Percentiles rank a stretch among this genome's conserved stretches.
Conservation (phyloP, 345 rosid genomes). For the Aegle marmelos region DNA sequence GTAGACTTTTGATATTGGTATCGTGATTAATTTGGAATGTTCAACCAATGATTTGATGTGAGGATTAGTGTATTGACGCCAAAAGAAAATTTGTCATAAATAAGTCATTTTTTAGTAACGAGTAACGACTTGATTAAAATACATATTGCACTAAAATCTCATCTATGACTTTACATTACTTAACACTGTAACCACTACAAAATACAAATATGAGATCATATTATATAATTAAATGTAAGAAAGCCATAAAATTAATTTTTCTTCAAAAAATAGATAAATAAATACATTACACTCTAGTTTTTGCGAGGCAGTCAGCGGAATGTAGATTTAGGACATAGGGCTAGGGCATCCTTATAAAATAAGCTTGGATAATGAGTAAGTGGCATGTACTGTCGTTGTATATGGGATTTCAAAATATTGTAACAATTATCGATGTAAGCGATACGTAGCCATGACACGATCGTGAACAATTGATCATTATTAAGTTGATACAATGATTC, state of each 20-base stretch:
- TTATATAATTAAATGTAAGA: background rate
- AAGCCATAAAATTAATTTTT: background rate
- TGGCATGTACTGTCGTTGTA: background rate
- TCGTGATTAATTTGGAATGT: slow-evolving; percentile 7
- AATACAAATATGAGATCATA: slow-evolving; percentile 16
- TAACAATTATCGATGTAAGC: background rate
- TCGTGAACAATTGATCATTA: background rate
- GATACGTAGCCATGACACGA: background rate
- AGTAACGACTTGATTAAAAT: slow-evolving; percentile 15
- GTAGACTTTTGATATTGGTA: background rate
- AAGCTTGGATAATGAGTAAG: background rate
- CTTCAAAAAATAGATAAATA: too few relatives aligned
- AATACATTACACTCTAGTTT: too few relatives aligned
- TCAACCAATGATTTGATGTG: slow-evolving; percentile 16
- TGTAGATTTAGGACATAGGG: background rate
- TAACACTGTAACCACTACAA: slow-evolving; percentile 13
- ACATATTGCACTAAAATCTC: slow-evolving; percentile 14
- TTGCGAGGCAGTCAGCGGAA: background rate
- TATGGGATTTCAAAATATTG: background rate
- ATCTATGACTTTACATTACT: slow-evolving; percentile 3
- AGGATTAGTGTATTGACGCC: slow-evolving; percentile 12
- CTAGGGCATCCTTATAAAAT: too few relatives aligned
- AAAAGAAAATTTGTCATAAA: background rate
- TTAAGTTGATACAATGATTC: background rate
- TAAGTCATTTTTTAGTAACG: slow-evolving; percentile 1